Evolutionary conservation across 441 rosid species (phyloP).

Genomic region (Sinapis alba): DNA sequence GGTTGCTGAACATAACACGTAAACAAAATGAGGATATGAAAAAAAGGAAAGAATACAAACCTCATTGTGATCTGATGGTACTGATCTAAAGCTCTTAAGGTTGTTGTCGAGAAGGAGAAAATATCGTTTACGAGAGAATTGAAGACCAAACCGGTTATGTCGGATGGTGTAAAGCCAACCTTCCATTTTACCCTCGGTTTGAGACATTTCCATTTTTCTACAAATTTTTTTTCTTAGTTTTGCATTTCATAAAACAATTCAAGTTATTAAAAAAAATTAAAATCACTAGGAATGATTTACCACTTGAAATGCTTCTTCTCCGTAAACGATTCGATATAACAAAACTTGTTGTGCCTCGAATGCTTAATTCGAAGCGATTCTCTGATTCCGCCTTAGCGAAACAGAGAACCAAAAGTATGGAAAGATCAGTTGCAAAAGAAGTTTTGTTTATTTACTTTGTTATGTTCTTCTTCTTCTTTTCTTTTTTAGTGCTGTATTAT

Average conservation of each 20-base stretch:
- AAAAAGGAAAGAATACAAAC: constrained; percentile 38
- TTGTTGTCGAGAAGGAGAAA: constrained; percentile 62
- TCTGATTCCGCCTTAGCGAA: constrained; percentile 72
- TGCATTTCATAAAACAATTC: background rate
- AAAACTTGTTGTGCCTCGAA: constrained; percentile 8
- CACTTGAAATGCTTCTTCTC: constrained; percentile 2
- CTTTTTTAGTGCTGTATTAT: background rate
- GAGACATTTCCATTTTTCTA: constrained; percentile 50
- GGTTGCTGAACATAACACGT: background rate
- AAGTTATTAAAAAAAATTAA: background rate
- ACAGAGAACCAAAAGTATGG: constrained; percentile 61
- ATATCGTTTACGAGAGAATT: constrained; percentile 76
- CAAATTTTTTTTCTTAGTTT: constrained; percentile 9
- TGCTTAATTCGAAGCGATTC: constrained; percentile 44
- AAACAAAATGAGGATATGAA: constrained; percentile 1
- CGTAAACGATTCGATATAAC: constrained; percentile 15
- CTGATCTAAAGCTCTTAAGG: constrained; percentile 68
- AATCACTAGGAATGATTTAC: background rate
- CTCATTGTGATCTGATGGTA: constrained; percentile 62
- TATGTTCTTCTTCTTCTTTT: background rate
- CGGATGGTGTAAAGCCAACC: constrained; percentile 90
- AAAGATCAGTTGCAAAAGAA: constrained; percentile 15
- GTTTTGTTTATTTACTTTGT: background rate
- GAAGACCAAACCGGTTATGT: constrained; percentile 78
- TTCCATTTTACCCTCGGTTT: constrained; percentile 63